Conservation (phyloP, 2,329 filamentous ascomycete genomes). For the Talaromyces sp. region DNA sequence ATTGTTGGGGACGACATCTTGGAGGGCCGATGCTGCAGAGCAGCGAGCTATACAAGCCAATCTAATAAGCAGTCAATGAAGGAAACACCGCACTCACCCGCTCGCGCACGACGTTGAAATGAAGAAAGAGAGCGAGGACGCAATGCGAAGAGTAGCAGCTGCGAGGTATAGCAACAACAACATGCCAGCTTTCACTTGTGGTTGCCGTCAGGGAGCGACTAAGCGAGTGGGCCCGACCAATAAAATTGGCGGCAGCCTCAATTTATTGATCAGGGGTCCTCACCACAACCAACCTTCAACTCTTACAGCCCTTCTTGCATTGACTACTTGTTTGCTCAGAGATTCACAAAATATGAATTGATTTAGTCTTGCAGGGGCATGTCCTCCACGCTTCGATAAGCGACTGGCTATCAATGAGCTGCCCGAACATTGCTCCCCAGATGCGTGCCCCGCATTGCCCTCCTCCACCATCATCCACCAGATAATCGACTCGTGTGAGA, state of each 20-base stretch:
- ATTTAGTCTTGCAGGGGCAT: background rate
- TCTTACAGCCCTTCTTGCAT: background rate
- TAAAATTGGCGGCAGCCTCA: conserved; percentile 23
- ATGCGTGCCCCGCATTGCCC: conserved; percentile 18
- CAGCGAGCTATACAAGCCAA: conserved; percentile 39
- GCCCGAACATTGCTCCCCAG: conserved; percentile 2
- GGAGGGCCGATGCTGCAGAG: conserved; percentile 44
- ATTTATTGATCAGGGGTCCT: conserved; percentile 19
- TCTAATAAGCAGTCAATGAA: conserved; percentile 27
- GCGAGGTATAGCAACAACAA: conserved; percentile 7
- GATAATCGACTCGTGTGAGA: background rate
- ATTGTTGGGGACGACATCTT: conserved; percentile 49
- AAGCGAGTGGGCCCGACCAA: conserved; percentile 24
- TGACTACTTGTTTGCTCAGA: background rate
- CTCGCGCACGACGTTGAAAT: conserved; percentile 25
- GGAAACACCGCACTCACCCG: conserved; percentile 35
- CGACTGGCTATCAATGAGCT: background rate
- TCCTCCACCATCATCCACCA: conserved; percentile 8
- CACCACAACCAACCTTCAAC: background rate
- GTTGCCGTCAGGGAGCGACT: conserved; percentile 17
- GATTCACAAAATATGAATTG: no score
- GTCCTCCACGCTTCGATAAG: background rate
- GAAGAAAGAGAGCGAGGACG: conserved; percentile 13
- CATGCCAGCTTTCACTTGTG: conserved; percentile 27
- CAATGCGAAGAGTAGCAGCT: conserved; percentile 5